phyloP scores from a whole-genome alignment of 1,139 yeast species.

The Wickerhamomyces sp. region DNA sequence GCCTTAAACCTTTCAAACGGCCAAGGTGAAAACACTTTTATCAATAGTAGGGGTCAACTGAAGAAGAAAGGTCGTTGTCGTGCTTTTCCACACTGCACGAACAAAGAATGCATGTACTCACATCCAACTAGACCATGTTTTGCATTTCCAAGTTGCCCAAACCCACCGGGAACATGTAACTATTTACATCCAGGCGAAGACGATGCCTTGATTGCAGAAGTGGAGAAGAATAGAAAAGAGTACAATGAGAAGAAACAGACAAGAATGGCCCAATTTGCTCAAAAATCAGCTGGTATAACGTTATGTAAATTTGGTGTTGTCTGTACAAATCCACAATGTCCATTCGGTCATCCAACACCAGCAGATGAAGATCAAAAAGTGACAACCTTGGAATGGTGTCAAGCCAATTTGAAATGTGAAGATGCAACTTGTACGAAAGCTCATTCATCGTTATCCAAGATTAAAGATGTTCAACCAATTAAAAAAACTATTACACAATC shows the following conservation, averaged over 20 bases:
- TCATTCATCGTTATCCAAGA: constrained; percentile 63
- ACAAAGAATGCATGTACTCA: constrained; percentile 61
- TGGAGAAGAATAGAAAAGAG: constrained; percentile 53
- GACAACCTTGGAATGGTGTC: constrained; percentile 69
- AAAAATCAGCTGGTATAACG: constrained; percentile 40
- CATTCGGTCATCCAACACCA: constrained; percentile 90
- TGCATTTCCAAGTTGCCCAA: constrained; percentile 75
- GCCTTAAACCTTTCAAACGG: constrained; percentile 19
- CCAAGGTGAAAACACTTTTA: constrained; percentile 21
- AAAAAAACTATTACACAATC: constrained; percentile 13
- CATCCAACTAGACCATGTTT: constrained; percentile 79
- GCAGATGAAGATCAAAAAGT: constrained; percentile 72
- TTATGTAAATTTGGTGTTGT: constrained; percentile 71
- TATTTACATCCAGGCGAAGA: constrained; percentile 84
- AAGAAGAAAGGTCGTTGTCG: constrained; percentile 65
- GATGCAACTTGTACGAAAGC: constrained; percentile 63
- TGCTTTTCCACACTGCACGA: constrained; percentile 71
- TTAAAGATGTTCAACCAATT: constrained; percentile 26
- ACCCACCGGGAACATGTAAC: constrained; percentile 77
- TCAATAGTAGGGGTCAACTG: constrained; percentile 19
- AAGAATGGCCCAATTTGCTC: constrained; percentile 22
- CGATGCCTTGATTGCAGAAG: constrained; percentile 59
- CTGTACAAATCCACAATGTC: constrained; percentile 75
- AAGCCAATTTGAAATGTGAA: constrained; percentile 58
- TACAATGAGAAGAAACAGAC: constrained; percentile 27